Base-by-base conservation (phyloP, 108 stramenopile species). In the Fistulifera pelliculosa region DNA sequence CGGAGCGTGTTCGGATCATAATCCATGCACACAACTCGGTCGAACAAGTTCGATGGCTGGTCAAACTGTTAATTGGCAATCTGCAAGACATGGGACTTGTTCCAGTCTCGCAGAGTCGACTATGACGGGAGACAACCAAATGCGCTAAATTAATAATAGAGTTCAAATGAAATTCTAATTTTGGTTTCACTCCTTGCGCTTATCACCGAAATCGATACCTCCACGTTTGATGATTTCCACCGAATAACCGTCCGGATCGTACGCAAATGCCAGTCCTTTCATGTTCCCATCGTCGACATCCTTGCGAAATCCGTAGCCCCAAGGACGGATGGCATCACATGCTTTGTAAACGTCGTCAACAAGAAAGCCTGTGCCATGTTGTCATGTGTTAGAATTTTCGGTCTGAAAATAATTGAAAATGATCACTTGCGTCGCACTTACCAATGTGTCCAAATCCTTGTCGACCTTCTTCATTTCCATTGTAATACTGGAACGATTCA, bases 401-500 rank as follows among this genome's bases (percentile, higher is more conserved):
- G 3, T 35, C 31, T 3, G 6, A 35, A 35, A 3, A 8, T 35
- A 35, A 6, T 35, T 35, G 8, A 3, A 8, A 35, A 35, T 6
- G 31, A 3, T 6, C 6, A 6, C 31, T 3, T 35, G 31, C 3
- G 8, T 35, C 31, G 31, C 3, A 35, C 31, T 35, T 35, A 35
- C 31, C 31, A 69, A 99, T 73, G 69, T 99, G 98, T 17, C 96
- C 96, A 78, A 96, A 99, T 27, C 98, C 98, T 41, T 91, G 83
- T 41, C 83, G 75, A 38, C 81, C 94, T 50, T 95, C 94, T 69
- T 94, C 93, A 67, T 99, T 99, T 17, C 98, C 98, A 66, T 83
- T 94, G 58, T 73, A 80, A 62, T 96, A 91, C 50, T 75, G 50
- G 56, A 90, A 88, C 17, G 56, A 67, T 21, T 70, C 70, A 27